Base-by-base conservation (phyloP, 2,329 filamentous ascomycete genomes). In the Emergomyces orientalis region DNA sequence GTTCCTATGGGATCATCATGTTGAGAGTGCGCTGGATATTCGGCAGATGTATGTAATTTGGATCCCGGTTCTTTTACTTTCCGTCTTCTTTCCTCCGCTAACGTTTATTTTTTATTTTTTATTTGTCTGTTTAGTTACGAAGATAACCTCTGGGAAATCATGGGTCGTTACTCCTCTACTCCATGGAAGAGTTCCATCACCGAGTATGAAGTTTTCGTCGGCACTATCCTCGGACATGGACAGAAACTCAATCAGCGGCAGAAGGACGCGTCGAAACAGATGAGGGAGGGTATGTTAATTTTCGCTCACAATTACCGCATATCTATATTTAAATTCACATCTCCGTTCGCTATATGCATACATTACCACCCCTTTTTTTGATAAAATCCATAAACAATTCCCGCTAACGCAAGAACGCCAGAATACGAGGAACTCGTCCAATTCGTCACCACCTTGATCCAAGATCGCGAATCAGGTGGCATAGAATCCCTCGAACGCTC, bases 401-500 rank as follows among this genome's bases (percentile, higher is more conserved):
- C 6, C 22, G n/a, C 57, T 59, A 47, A 59, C 27, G 7, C 19
- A 2, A 25, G 8, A 3, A 47, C 41, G 32, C 17, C 60, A 71
- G 69, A 65, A 47, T 71, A 70, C 59, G 66, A 70, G 30, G 52
- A 61, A 3, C 64, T 70, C 0, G 66, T 71, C 19, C 64, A 67
- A 13, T 69, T 65, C 54, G 65, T 65, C 25, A 63, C 69, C 5
- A 66, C 66, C 11, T 63, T 65, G 64, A 70, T 71, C 17, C 62
- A 60, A 1, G 68, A 66, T 25, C 58, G 63, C 11, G 67, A 67
- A 58, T 65, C 66, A 25, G 69, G 64, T 7, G 66, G 63, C 34
- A 47, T 30, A 2, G 67, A 71, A 59, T 61, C 69, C 4, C 66
- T 71, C n/a, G 69, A 71, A 37, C 67, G 68, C 5, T 71, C 69